These are phyloP conservation scores for Coleophoma crateriformis DNA, from an alignment of 2,329 filamentous ascomycete genomes.

Conservation along the genomic window DNA sequence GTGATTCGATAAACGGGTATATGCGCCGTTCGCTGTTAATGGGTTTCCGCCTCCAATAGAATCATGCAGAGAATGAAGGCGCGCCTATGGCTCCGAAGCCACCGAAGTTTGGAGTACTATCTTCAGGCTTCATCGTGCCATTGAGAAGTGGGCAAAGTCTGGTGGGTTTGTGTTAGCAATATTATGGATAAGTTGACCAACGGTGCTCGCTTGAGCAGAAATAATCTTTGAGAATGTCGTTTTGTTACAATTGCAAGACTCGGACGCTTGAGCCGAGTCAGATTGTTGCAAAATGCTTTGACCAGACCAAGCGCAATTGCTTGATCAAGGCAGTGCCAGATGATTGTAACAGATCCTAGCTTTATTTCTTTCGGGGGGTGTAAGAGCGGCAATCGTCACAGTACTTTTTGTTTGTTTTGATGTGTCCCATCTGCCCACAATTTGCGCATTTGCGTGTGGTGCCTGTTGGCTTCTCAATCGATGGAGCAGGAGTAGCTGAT, in stretches of 20 bases:
- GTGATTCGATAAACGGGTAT: no score
- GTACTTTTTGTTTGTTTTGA: conserved; percentile 99
- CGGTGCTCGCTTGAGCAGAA: conserved; percentile 6
- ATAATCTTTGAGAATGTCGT: neutral
- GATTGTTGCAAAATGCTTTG: no score
- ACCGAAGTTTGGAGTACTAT: conserved; percentile 46
- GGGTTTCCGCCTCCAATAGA: neutral
- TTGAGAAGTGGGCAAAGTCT: conserved; percentile 83
- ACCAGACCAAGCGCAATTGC: no score
- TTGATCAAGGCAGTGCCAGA: no score
- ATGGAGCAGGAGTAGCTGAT: conserved; percentile 37
- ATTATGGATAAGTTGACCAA: neutral
- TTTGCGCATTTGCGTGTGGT: conserved; percentile 94
- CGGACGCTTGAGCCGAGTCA: no score
- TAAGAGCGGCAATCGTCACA: conserved; percentile 7
- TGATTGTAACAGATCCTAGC: no score
- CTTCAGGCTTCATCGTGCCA: conserved; percentile 65
- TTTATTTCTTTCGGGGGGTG: neutral
- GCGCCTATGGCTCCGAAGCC: conserved; percentile 45
- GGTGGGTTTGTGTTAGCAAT: conserved; percentile 27
- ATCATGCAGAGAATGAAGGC: conserved; percentile 8
- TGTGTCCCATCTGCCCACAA: conserved; percentile 93
- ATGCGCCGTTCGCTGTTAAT: no score
- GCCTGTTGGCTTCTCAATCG: conserved; percentile 47
- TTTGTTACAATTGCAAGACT: neutral